Conservation (phyloP, 345 rosid species). For the Noccaea bulbosa region DNA sequence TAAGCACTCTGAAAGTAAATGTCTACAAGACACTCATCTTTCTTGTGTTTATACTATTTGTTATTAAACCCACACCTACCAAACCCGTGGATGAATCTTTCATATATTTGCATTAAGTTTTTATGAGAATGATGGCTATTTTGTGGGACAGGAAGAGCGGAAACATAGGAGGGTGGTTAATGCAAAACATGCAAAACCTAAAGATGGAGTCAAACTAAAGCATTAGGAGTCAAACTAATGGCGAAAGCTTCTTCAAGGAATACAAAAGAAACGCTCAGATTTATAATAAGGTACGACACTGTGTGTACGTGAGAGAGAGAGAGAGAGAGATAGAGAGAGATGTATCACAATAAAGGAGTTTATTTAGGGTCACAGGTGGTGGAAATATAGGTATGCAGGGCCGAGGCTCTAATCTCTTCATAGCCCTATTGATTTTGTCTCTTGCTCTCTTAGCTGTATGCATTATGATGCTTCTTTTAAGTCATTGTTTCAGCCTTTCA, state of each 20-base stretch:
- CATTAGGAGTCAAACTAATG: slow-evolving; percentile 38
- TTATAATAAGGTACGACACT: slow-evolving; percentile 34
- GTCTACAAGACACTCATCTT: slow-evolving; percentile 17
- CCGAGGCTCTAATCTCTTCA: slow-evolving; percentile 51
- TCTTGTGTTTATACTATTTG: slow-evolving; percentile 28
- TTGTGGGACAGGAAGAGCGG: slow-evolving; percentile 33
- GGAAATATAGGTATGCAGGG: slow-evolving; percentile 46
- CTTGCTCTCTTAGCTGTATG: slow-evolving; percentile 54
- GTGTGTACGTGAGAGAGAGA: slow-evolving; percentile 26
- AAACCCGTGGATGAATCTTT: slow-evolving; percentile 29
- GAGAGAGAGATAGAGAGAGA: slow-evolving; percentile 15
- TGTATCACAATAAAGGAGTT: slow-evolving; percentile 45
- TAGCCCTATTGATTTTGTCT: slow-evolving; percentile 42
- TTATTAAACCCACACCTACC: slow-evolving; percentile 39
- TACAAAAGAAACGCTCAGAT: slow-evolving; percentile 33
- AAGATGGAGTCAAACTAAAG: slow-evolving; percentile 38
- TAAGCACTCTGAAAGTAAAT: slow-evolving; percentile 36
- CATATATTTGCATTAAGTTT: slow-evolving; percentile 5
- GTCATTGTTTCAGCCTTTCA: slow-evolving; percentile 43
- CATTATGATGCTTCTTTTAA: slow-evolving; percentile 45
- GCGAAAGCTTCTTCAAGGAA: slow-evolving; percentile 31
- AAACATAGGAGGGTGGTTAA: slow-evolving; percentile 29
- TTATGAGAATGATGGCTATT: slow-evolving; percentile 18
- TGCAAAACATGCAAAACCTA: slow-evolving; percentile 41
- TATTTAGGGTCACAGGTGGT: slow-evolving; percentile 49